Conservation (phyloP, 129 eudicot genomes). For the Saussurea involucrata region DNA sequence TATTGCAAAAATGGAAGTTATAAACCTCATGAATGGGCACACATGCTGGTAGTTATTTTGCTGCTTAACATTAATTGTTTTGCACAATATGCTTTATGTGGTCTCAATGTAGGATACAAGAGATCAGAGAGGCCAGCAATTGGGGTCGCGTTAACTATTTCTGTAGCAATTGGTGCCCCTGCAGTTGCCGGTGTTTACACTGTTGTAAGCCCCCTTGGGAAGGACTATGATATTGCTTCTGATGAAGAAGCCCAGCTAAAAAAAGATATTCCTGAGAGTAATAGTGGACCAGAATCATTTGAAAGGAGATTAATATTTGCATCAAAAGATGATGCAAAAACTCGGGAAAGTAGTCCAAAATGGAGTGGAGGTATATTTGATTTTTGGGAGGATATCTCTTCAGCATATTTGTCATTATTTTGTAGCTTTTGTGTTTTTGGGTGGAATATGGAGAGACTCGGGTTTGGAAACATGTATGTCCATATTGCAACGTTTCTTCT, state of each 20-base stretch:
- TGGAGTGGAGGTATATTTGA: constrained; percentile 56
- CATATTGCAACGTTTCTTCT: constrained; percentile 50
- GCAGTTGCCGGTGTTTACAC: constrained; percentile 52
- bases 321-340: constrained; percentile 18
- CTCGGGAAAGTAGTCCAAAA: constrained; percentile 29
- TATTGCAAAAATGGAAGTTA: constrained; percentile 53
- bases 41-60: constrained; percentile 51
- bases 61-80: constrained; percentile 51
- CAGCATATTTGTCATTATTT: constrained; percentile 39
- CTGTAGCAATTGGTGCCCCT: constrained; percentile 50
- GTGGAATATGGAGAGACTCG: constrained; percentile 65
- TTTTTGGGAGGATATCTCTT: constrained; percentile 47
- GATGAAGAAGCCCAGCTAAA: constrained; percentile 41
- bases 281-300: constrained; percentile 12
- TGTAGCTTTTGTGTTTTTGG: constrained; percentile 59
- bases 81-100: constrained; percentile 61
- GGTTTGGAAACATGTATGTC: constrained; percentile 62
- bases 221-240: constrained; percentile 36
- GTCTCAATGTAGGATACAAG: constrained; percentile 47
- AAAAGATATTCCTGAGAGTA: constrained; percentile 14
- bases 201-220: constrained; percentile 57
- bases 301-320: constrained; percentile 38
- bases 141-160: constrained; percentile 44
- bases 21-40: constrained; percentile 61
- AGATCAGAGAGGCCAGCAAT: constrained; percentile 47